Evolutionary conservation across 345 rosid genomes (phyloP).

Genomic region (Hirschfeldia incana): DNA sequence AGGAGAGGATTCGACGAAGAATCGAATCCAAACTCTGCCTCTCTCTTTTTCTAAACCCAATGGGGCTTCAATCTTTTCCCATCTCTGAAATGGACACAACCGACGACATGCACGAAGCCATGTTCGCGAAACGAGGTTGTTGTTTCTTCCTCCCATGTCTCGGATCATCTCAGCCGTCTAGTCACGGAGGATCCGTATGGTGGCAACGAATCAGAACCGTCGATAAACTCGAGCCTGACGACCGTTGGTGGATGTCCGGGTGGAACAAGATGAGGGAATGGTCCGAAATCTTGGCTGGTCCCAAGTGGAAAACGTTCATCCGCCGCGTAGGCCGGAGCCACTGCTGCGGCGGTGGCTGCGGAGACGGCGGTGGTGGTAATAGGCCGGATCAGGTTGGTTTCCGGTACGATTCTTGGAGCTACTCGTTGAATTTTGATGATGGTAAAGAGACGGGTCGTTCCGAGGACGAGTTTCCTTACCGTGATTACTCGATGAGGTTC

Average conservation of each 20-base stretch:
- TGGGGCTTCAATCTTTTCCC: constrained; percentile 28
- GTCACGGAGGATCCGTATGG: constrained; percentile 39
- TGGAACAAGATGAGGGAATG: constrained; percentile 53
- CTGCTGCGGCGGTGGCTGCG: constrained; percentile 17
- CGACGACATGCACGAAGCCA: constrained; percentile 40
- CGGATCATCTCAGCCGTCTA: constrained; percentile 32
- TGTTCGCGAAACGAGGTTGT: constrained; percentile 43
- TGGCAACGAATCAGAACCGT: constrained; percentile 47
- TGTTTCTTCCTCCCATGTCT: constrained; percentile 46
- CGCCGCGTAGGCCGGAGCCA: constrained; percentile 43
- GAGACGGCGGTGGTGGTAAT: constrained; percentile 6
- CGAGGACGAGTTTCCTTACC: constrained; percentile 39
- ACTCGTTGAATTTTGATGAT: constrained; percentile 85
- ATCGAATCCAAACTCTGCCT: constrained; percentile 14
- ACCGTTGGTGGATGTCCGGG: constrained; percentile 46
- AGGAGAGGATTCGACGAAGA: constrained; percentile 15
- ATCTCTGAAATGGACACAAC: constrained; percentile 29
- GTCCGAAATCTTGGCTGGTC: constrained; percentile 55
- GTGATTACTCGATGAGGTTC: constrained; percentile 56
- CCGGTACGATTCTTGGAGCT: constrained; percentile 78
- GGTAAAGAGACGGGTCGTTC: constrained; percentile 43
- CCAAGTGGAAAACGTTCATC: constrained; percentile 57
- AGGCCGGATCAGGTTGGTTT: constrained; percentile 43
- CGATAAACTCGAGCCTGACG: constrained; percentile 34
- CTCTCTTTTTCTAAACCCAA: constrained; percentile 28